phyloP scores from a whole-genome alignment of 2,329 filamentous ascomycete genomes.

The Pseudogymnoascus sp. region DNA sequence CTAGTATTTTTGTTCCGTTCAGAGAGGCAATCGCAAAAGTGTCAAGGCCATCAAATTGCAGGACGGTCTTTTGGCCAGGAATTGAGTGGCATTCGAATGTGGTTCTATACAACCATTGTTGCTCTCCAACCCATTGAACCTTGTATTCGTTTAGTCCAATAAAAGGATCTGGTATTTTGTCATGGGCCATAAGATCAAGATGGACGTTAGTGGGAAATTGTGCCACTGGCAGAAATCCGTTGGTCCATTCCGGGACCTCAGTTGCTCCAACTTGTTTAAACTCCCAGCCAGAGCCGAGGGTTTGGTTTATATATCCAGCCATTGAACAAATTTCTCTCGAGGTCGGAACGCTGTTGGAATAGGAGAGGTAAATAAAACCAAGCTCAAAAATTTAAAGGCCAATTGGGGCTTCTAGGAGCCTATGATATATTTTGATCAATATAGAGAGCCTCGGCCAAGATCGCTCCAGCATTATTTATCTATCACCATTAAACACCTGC shows the following conservation, averaged over 20 bases:
- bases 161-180: constrained; percentile 40
- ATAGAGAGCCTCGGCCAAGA: background rate
- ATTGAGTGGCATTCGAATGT: constrained; percentile 17
- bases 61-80: constrained; percentile 31
- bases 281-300: background rate
- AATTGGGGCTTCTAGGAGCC: background rate
- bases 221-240: constrained; percentile 3
- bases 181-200: constrained; percentile 9
- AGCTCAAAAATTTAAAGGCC: background rate
- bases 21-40: constrained; percentile 54
- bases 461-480: background rate
- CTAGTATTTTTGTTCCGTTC: constrained; percentile 46
- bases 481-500: background rate
- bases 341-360: background rate
- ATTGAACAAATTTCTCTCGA: background rate
- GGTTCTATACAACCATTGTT: constrained; percentile 36
- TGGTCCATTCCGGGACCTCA: background rate
- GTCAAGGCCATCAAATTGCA: constrained; percentile 58
- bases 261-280: constrained; percentile 1
- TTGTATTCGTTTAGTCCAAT: constrained; percentile 42
- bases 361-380: background rate
- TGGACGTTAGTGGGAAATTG: constrained; percentile 11
- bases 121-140: constrained; percentile 42
- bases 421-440: background rate
- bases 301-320: background rate